Evolutionary conservation across 768 basidiomycete species (phyloP).

Genomic region (Kwoniella pini): DNA sequence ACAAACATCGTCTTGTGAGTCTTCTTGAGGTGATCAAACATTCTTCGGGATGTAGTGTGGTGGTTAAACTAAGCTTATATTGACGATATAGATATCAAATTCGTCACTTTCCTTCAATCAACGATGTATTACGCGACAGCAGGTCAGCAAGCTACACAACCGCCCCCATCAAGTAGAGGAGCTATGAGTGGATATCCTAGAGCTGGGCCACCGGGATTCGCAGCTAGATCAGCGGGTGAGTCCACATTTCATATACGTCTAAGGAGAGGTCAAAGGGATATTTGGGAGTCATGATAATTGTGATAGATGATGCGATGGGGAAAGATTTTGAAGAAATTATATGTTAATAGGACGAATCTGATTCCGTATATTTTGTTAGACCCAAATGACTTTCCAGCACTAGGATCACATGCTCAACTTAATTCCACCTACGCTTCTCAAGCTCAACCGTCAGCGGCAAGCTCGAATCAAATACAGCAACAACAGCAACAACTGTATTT

Average conservation of each 20-base stretch:
- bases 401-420: conserved; percentile 37
- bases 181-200: conserved; percentile 27
- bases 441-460: conserved; percentile 31
- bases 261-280: not conserved
- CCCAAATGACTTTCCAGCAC: conserved; percentile 51
- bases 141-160: conserved; percentile 40
- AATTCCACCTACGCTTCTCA: conserved; percentile 45
- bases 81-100: too few relatives aligned
- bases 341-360: not conserved
- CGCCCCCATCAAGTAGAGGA: conserved; percentile 21
- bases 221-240: conserved; percentile 33
- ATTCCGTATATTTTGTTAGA: conserved; percentile 24
- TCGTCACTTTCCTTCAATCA: not conserved
- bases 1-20: not conserved
- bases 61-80: not conserved
- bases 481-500: conserved; percentile 42
- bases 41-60: too few relatives aligned
- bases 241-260: not conserved
- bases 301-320: too few relatives aligned
- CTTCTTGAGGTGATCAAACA: not conserved
- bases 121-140: conserved; percentile 49
- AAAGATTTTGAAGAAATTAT: not conserved
- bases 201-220: conserved; percentile 47
- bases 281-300: conserved; percentile 6
- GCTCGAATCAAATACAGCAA: conserved; percentile 22